Conservation (phyloP, 768 basidiomycete species). For the Russula sp. region DNA sequence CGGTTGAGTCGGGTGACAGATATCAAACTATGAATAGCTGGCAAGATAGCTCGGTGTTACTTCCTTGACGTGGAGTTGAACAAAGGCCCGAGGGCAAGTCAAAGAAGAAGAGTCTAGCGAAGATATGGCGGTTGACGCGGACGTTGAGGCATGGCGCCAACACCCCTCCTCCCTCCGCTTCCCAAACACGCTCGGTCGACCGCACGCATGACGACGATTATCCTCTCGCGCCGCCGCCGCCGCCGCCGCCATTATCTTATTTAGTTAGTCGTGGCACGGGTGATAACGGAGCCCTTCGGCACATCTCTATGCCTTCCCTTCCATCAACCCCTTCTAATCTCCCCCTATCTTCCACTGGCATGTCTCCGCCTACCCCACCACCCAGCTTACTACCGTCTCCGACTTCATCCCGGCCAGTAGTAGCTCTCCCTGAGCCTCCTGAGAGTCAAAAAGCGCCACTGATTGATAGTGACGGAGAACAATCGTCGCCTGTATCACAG, state of each 20-base stretch:
- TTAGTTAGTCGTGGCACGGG: conserved; percentile 57
- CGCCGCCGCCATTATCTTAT: conserved; percentile 88
- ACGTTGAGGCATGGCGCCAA: conserved; percentile 40
- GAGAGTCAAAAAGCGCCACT: conserved; percentile 39
- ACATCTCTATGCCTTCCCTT: conserved; percentile 65
- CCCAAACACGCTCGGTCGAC: conserved; percentile 37
- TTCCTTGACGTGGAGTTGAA: conserved; percentile 18
- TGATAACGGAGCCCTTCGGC: conserved; percentile 48
- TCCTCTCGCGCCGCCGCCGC: conserved; percentile 86
- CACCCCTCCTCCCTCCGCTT: conserved; percentile 27
- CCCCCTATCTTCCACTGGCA: conserved; percentile 49
- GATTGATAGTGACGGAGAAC: conserved; percentile 40
- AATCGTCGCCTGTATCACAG: conserved; percentile 19
- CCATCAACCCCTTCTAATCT: conserved; percentile 53
- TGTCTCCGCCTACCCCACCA: conserved; percentile 70
- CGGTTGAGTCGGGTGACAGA: conserved; percentile 4
- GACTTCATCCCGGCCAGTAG: conserved; percentile 59
- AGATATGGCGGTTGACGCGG: conserved; percentile 74
- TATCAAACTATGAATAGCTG: conserved; percentile 28
- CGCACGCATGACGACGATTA: conserved; percentile 53
- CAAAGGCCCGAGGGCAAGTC: conserved; percentile 36
- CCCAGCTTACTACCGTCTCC: conserved; percentile 73
- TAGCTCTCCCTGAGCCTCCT: conserved; percentile 45
- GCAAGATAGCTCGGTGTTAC: conserved; percentile 8
- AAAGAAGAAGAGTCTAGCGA: conserved; percentile 72